Evolutionary conservation across 768 basidiomycete species (phyloP), one percentile per base, ranked within the genome.

Genomic region (Suillus luteus): DNA sequence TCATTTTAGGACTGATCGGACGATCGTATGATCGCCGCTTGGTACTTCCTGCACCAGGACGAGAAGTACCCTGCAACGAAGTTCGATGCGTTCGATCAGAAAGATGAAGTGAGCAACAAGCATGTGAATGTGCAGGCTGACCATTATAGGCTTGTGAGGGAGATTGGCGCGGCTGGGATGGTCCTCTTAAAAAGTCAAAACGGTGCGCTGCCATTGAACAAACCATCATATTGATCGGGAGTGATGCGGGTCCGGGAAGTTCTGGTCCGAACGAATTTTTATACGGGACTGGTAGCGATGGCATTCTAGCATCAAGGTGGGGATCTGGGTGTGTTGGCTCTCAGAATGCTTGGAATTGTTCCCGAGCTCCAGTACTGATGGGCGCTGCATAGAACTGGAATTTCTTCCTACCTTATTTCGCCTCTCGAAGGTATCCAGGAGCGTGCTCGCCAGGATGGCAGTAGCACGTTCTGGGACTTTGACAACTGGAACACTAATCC

Each of bases 251-350:
- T 14, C 89, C 89, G 1, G 82, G 84, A 31, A 76, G 69, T 55
- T 75, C 78, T 31, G 91, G 91, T 0, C 88, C 90, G 0, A 92
- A 92, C 70, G 80, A 83, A 59, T 91, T 85, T 61, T 57, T 75
- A 46, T 46, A 11, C 33, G 88, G 90, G 68, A 83, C 80, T 44
- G 85, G 86, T 10, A 73, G 76, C 46, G 83, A 83, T 65, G 91
- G 91, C 17, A 83, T 88, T 22, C 79, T 95, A 14, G 92, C 92
- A 6, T 90, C 92, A 87, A 92, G 92, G 35, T 95, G 93, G 93
- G 93, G 91, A 24, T 88, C 86, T 60, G 91, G 90, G 72, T 75
- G 17, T n/a, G 73, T 69, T n/a, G 22, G 10, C 14, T 31, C n/a
- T 31, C 27, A 35, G 38, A 17, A 31, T 40, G 2, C 24, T 8